These are phyloP conservation scores for Monosporozyma solicola DNA, from an alignment of 805 yeast genomes.

Conservation along the genomic window DNA sequence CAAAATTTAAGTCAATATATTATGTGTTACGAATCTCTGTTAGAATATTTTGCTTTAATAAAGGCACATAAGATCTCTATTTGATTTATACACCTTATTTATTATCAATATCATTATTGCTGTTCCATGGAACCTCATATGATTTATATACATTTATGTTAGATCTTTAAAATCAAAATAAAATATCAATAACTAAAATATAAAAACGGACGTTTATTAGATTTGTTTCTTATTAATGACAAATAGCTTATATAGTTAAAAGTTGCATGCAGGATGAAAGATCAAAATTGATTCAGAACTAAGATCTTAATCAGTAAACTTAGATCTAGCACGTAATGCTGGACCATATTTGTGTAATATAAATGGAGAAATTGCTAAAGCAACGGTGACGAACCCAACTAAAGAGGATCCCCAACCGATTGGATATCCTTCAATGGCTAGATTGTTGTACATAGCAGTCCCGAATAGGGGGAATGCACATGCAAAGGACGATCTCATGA, in stretches of 20 bases:
- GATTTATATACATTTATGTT: not conserved
- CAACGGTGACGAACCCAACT: constrained; percentile 37
- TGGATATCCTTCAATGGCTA: constrained; percentile 42
- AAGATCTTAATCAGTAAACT: not conserved
- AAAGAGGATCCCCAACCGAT: constrained; percentile 50
- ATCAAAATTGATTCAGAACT: not conserved
- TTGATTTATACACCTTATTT: not conserved
- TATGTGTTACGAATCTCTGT: constrained; percentile 54
- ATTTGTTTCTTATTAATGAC: too few species aligned
- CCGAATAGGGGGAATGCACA: constrained; percentile 61
- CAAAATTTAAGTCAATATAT: constrained; percentile 66
- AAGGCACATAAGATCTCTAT: constrained; percentile 4
- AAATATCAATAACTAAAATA: too few species aligned
- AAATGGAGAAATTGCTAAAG: constrained; percentile 40
- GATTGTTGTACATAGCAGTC: constrained; percentile 44
- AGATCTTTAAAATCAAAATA: too few species aligned
- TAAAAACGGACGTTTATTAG: too few species aligned
- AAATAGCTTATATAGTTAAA: too few species aligned
- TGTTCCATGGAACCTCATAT: not conserved
- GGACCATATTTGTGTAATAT: constrained; percentile 38
- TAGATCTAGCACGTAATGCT: constrained; percentile 35
- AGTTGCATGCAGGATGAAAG: too few species aligned
- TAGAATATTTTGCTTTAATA: constrained; percentile 23
- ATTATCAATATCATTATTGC: not conserved
- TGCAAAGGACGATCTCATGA: constrained; percentile 43